Evolutionary conservation across 2,329 filamentous ascomycete genomes (phyloP).

Genomic region (Arthrobotrys sinensis): DNA sequence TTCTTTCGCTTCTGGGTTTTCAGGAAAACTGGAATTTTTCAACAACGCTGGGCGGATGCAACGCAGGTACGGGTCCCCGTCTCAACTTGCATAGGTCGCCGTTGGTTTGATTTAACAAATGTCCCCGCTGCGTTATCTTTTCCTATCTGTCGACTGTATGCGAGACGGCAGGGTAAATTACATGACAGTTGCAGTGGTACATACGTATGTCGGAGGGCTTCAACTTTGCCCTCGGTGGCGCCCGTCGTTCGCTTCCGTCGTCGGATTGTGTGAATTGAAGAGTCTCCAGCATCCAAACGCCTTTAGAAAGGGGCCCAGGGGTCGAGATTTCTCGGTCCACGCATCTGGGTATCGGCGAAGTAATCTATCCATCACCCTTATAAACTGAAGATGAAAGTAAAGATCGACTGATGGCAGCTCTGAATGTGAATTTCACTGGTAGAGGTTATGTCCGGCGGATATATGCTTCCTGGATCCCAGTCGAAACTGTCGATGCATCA

Average conservation of each 20-base stretch:
- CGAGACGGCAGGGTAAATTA: slow-evolving; percentile 39
- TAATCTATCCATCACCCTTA: too few relatives aligned
- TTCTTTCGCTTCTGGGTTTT: slow-evolving; percentile 22
- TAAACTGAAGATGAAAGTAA: not conserved
- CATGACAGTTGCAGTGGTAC: not conserved
- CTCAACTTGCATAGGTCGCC: slow-evolving; percentile 10
- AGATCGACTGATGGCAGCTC: not conserved
- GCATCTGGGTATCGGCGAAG: too few relatives aligned
- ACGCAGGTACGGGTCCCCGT: slow-evolving; percentile 17
- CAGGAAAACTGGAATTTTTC: not conserved
- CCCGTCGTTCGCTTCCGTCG: not conserved
- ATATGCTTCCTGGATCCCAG: slow-evolving; percentile 41
- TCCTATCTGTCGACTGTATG: slow-evolving; percentile 4
- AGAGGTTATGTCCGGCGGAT: slow-evolving; percentile 20
- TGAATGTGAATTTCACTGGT: not conserved
- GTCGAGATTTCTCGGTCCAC: not conserved
- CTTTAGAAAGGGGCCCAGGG: not conserved
- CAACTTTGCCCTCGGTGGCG: not conserved
- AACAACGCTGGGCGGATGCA: not conserved
- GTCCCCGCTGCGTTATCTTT: slow-evolving; percentile 25
- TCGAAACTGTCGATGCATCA: slow-evolving; percentile 51
- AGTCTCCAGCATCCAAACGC: not conserved
- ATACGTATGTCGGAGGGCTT: not conserved
- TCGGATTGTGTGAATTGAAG: not conserved
- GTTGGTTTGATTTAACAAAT: slow-evolving; percentile 18